phyloP scores from a whole-genome alignment of 2,329 filamentous ascomycete genomes.

The Hymenoscyphus infarciens region DNA sequence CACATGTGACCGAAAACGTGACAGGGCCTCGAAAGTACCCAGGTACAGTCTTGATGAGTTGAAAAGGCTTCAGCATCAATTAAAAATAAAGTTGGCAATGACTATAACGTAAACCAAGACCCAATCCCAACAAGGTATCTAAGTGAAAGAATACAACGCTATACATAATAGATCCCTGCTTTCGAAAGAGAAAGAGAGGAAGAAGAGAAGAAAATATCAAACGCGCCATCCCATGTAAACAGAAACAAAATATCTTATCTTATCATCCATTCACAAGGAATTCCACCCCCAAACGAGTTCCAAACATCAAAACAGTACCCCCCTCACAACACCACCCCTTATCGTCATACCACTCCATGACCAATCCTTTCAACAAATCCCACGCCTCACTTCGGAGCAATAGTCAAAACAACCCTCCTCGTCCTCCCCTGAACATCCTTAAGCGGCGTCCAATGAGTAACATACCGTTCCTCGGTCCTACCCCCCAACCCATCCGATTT shows the following conservation, averaged over 20 bases:
- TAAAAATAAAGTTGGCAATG: no score
- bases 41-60: no score
- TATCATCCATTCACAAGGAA: no score
- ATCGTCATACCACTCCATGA: no score
- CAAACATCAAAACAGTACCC: no score
- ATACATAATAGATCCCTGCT: no score
- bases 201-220: neutral
- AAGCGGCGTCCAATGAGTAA: slow-evolving; percentile 42
- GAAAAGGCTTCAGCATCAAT: no score
- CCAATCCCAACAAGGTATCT: neutral
- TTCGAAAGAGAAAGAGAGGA: neutral
- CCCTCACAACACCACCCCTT: no score
- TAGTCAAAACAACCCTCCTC: slow-evolving; percentile 37
- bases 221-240: neutral
- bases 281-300: no score
- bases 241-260: neutral
- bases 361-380: no score
- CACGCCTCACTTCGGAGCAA: slow-evolving; percentile 26
- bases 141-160: neutral
- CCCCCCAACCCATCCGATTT: slow-evolving; percentile 11
- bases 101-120: neutral
- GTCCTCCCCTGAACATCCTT: slow-evolving; percentile 38
- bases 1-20: no score
- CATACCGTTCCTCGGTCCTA: slow-evolving; percentile 29
- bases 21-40: no score